phyloP scores from a whole-genome alignment of 2,329 filamentous ascomycete genomes.

The Pseudocercospora fuligena region DNA sequence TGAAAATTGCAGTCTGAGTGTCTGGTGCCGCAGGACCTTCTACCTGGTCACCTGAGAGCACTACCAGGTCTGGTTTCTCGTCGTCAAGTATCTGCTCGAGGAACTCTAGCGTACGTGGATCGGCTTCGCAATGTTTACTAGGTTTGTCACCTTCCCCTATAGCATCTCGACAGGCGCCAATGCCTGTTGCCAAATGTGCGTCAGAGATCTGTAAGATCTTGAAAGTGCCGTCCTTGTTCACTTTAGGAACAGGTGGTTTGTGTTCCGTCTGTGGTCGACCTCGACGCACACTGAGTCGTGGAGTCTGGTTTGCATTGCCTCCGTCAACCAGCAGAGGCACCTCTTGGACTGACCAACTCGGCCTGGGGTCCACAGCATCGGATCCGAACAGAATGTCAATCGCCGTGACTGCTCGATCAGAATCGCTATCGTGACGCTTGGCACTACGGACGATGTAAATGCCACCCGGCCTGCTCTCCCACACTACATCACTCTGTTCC shows the following conservation, averaged over 20 bases:
- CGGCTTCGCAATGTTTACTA: slow-evolving; percentile 75
- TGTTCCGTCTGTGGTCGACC: slow-evolving; percentile 68
- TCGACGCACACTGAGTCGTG: slow-evolving; percentile 77
- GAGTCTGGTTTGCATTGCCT: slow-evolving; percentile 65
- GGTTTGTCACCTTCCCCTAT: slow-evolving; percentile 55
- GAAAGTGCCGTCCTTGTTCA: slow-evolving; percentile 88
- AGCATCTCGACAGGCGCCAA: slow-evolving; percentile 84
- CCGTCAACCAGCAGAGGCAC: slow-evolving; percentile 73
- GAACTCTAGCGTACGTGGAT: slow-evolving; percentile 89
- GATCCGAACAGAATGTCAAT: slow-evolving; percentile 88
- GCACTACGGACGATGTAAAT: slow-evolving; percentile 81
- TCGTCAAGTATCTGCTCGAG: slow-evolving; percentile 82
- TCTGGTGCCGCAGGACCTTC: slow-evolving; percentile 93
- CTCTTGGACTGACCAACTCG: slow-evolving; percentile 80
- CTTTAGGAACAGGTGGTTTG: slow-evolving; percentile 66
- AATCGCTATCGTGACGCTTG: slow-evolving; percentile 75
- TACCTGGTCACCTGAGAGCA: slow-evolving; percentile 91
- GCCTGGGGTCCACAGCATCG: slow-evolving; percentile 86
- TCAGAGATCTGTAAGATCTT: slow-evolving; percentile 98
- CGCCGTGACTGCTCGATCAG: slow-evolving; percentile 73
- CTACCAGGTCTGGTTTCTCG: slow-evolving; percentile 90
- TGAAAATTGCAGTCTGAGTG: slow-evolving; percentile 91
- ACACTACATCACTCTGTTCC: slow-evolving; percentile 64
- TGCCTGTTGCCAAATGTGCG: slow-evolving; percentile 87
- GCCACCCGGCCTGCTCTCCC: slow-evolving; percentile 78